These are phyloP conservation scores for Mycena filopes DNA, from an alignment of 768 basidiomycete genomes.

Conservation along the genomic window DNA sequence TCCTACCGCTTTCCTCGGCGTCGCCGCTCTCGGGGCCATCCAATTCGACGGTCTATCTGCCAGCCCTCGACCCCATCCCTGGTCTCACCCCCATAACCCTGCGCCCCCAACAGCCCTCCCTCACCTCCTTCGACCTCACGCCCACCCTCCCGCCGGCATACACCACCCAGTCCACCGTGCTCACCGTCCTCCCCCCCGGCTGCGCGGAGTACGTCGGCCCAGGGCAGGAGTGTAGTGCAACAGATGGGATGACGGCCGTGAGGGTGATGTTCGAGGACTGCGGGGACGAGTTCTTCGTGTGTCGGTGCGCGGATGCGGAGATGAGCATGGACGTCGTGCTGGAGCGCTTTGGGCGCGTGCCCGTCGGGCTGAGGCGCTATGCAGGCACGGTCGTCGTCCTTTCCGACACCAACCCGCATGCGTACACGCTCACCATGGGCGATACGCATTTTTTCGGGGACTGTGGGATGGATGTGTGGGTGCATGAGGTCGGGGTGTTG, in stretches of 20 bases:
- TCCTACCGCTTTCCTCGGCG: neutral
- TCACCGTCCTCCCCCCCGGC: constrained; percentile 25
- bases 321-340: constrained; percentile 41
- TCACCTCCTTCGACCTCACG: constrained; percentile 7
- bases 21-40: neutral
- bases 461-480: constrained; percentile 39
- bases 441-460: constrained; percentile 46
- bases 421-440: constrained; percentile 46
- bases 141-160: constrained; percentile 21
- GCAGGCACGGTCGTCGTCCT: constrained; percentile 37
- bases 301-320: constrained; percentile 41
- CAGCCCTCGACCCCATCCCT: neutral
- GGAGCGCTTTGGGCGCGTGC: constrained; percentile 41
- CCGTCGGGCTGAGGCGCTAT: constrained; percentile 45
- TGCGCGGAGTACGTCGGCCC: constrained; percentile 32
- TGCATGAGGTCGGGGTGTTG: constrained; percentile 42
- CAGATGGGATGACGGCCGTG: constrained; percentile 35
- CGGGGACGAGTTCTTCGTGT: constrained; percentile 38
- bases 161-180: constrained; percentile 14
- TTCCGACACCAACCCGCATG: constrained; percentile 22
- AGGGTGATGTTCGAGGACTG: constrained; percentile 45
- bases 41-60: too few relatives aligned
- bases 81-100: neutral
- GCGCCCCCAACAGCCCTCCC: neutral
- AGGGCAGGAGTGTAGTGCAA: constrained; percentile 36